Conservation (phyloP, 176 grass and related monocot genomes). For the Poa pratensis region DNA sequence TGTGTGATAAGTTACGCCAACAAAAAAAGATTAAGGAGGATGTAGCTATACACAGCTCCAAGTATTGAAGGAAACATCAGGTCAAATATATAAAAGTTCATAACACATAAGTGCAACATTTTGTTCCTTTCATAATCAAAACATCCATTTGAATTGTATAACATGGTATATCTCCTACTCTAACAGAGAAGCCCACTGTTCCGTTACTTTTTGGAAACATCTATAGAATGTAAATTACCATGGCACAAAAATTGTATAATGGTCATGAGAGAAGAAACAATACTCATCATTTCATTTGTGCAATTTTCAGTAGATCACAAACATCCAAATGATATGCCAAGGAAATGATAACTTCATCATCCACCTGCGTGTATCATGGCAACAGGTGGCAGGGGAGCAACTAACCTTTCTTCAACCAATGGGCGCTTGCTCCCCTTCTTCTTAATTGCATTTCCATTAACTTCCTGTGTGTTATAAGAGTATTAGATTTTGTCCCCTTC, state of each 20-base stretch:
- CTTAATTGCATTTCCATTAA: slow-evolving; percentile 66
- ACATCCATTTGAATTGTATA: not conserved
- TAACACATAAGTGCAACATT: not conserved
- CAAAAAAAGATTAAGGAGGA: not conserved
- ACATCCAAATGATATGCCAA: not conserved
- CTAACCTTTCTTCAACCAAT: slow-evolving; percentile 89
- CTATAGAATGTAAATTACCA: not conserved
- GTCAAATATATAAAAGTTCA: not conserved
- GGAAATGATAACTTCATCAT: not conserved
- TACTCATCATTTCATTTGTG: not conserved
- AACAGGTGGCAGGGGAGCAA: slow-evolving; percentile 22
- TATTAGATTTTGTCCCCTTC: slow-evolving; percentile 43
- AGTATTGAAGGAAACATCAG: not conserved
- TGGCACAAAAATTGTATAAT: not conserved
- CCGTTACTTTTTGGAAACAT: not conserved
- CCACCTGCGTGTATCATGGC: not conserved
- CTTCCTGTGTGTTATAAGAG: slow-evolving; percentile 50
- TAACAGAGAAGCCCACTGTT: not conserved
- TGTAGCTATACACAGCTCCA: not conserved
- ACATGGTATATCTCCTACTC: not conserved
- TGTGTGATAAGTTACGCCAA: not conserved
- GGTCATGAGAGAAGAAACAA: not conserved
- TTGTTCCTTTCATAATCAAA: not conserved
- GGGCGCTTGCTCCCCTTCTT: slow-evolving; percentile 83
- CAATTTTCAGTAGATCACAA: not conserved